Base-by-base conservation (phyloP, 1,139 yeast species). In the Yamadazyma dushanensis region DNA sequence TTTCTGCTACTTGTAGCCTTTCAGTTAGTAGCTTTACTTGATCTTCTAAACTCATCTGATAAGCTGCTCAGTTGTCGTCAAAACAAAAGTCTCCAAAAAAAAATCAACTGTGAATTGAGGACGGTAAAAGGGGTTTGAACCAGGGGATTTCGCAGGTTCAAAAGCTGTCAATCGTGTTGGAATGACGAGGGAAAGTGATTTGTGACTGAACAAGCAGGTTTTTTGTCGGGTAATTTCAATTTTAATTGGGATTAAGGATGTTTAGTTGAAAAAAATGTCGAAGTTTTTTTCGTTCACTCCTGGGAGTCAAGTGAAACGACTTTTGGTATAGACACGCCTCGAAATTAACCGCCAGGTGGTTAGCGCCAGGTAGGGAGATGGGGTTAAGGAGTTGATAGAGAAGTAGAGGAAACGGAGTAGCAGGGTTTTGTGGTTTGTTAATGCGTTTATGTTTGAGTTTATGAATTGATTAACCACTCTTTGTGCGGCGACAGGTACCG, bases 1-100 rank as follows among this genome's bases (percentile, higher is more conserved):
- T n/a, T 18, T 39, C 43, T 8, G 33, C 11, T 10, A 16, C 21
- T 5, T 32, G 28, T n/a, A 39, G 26, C 16, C 26, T 31, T 14
- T 16, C 19, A 15, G 16, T 11, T n/a, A 35, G 31, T 16, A 16
- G 11, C 19, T 35, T 33, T 2, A 38, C 21, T 14, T 32, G 39
- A 16, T 33, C 39, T 28, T 32, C 37, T 16, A 38, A 31, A 3
- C 22, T 16, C 29, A 17, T 17, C 6, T 26, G 17, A 15, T 25
- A 15, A 14, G 17, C 11, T 25, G 27, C 27, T 25, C 27, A 25
- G 27, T 25, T 25, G 27, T 25, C 27, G 27, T 25, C 27, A 25
- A 25, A 25, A 14, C 17, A 25, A 25, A 25, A 25, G 27, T 25
- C 27, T 25, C 27, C 14, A 15, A 13, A 15, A 13, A 13, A 15